Conservation (phyloP, 108 stramenopile genomes). For the Skeletonema potamos region DNA sequence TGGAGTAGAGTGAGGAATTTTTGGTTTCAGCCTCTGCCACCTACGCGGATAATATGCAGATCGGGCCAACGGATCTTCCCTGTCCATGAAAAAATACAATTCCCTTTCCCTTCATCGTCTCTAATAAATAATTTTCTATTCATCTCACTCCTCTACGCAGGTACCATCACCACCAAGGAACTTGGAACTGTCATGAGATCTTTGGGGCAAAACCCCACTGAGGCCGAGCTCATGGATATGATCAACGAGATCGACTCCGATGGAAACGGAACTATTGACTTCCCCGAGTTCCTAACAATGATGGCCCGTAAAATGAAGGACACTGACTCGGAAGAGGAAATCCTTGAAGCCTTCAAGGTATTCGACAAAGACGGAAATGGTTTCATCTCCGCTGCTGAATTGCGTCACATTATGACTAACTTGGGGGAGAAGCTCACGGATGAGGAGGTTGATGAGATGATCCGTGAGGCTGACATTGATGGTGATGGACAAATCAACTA, state of each 20-base stretch:
- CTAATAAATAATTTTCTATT: neutral
- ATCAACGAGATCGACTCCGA: conserved; percentile 99
- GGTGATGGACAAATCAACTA: conserved; percentile 99
- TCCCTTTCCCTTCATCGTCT: neutral
- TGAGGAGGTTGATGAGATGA: conserved; percentile 99
- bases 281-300: conserved; percentile 99
- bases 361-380: conserved; percentile 99
- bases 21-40: neutral
- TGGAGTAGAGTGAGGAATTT: neutral
- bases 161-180: conserved; percentile 99
- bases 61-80: neutral
- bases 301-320: conserved; percentile 99
- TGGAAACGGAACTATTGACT: conserved; percentile 99
- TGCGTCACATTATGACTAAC: conserved; percentile 99
- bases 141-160: conserved; percentile 36
- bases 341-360: conserved; percentile 99
- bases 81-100: neutral
- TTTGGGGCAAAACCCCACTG: conserved; percentile 99
- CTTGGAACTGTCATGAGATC: conserved; percentile 99
- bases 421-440: conserved; percentile 99
- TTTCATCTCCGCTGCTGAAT: conserved; percentile 99
- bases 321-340: conserved; percentile 99
- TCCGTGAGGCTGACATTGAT: conserved; percentile 99
- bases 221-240: conserved; percentile 99
- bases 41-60: neutral